Conservation (phyloP, 805 yeast genomes). For the Gaillardinia entomophila region DNA sequence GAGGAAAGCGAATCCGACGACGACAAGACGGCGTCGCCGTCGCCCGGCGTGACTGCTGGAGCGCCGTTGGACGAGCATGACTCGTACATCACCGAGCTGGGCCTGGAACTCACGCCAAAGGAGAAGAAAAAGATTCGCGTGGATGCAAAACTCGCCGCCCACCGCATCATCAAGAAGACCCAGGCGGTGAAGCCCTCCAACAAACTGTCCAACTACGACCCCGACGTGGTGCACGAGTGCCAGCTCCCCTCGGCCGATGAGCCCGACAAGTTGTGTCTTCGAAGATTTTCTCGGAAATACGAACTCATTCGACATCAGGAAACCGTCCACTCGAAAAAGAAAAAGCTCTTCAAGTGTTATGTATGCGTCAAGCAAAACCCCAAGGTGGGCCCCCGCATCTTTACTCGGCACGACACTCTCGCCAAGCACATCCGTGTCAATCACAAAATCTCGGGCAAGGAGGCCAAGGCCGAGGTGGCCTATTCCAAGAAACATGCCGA, state of each 20-base stretch:
- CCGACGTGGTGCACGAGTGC: slow-evolving; percentile 43
- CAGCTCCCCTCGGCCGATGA: slow-evolving; percentile 41
- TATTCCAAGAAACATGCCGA: slow-evolving; percentile 42
- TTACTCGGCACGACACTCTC: slow-evolving; percentile 90
- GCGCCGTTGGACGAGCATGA: slow-evolving; percentile 17
- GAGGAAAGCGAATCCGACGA: not conserved
- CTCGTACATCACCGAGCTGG: slow-evolving; percentile 12
- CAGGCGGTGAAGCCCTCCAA: slow-evolving; percentile 14
- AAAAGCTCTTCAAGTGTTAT: slow-evolving; percentile 80
- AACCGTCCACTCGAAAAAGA: slow-evolving; percentile 86
- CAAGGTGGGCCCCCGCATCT: slow-evolving; percentile 60
- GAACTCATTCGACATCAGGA: slow-evolving; percentile 94
- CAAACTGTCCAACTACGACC: slow-evolving; percentile 40
- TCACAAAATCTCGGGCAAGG: slow-evolving; percentile 41
- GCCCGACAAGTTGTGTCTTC: slow-evolving; percentile 32
- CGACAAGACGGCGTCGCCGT: slow-evolving; percentile 1
- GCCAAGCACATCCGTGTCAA: slow-evolving; percentile 73
- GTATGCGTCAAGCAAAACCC: slow-evolving; percentile 73
- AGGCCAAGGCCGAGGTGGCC: slow-evolving; percentile 43
- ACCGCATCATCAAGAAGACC: slow-evolving; percentile 22
- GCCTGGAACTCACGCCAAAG: slow-evolving; percentile 10
- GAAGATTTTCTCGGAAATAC: slow-evolving; percentile 58
- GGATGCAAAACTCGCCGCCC: slow-evolving; percentile 22
- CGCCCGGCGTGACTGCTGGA: slow-evolving; percentile 7
- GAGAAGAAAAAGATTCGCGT: slow-evolving; percentile 13